Evolutionary conservation across 192 early-diverging fungal genomes (phyloP), one percentile per base, ranked within the genome.

Genomic region (Coemansia sp.): DNA sequence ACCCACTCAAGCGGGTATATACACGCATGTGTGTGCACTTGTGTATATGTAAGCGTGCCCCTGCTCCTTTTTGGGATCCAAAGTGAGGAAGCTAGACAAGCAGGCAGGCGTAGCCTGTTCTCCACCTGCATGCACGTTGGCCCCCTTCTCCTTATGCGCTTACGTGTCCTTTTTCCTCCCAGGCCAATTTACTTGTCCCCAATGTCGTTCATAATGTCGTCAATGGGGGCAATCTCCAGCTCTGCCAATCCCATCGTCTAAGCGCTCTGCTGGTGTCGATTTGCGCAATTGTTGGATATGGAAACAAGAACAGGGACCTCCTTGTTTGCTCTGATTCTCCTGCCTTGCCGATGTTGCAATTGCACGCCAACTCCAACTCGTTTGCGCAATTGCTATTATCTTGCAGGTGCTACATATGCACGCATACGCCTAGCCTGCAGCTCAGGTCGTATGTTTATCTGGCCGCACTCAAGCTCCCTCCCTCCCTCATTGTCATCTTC

Each of bases 201-300:
- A 55, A 31, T 26, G 24, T 10, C 26, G 13, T 33, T 33, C 28
- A 26, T 0, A 35, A 56, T 56, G 31, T 35, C 53, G 21, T 31
- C 53, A 35, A 28, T 11, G 53, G 14, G 48, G 48, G 24, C 23
- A 51, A 51, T 51, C 48, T 21, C 48, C 23, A 14, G 48, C 23
- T 26, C n/a, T 10, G 48, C 2, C 24, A 26, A 28, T 35, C 53
- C n/a, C 33, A 35, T 9, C 53, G 53, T 35, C 53, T 4, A 56
- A 56, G 53, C 53, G 53, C 53, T 13, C 3, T 9, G 26, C 35
- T 34, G 35, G 18, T 56, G 11, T 31, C 53, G 53, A n/a, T 20
- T 36, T 58, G 16, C 56, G 34, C 14, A 13, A 36, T 58, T 58
- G 56, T 58, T 58, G 56, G 53, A 56, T 56, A 56, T 56, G 53